A percentile compares a stretch with the other conserved stretches of the same genome.
Conservation (phyloP, 192 early-diverging fungal genomes). For the Piromyces sp. region DNA sequence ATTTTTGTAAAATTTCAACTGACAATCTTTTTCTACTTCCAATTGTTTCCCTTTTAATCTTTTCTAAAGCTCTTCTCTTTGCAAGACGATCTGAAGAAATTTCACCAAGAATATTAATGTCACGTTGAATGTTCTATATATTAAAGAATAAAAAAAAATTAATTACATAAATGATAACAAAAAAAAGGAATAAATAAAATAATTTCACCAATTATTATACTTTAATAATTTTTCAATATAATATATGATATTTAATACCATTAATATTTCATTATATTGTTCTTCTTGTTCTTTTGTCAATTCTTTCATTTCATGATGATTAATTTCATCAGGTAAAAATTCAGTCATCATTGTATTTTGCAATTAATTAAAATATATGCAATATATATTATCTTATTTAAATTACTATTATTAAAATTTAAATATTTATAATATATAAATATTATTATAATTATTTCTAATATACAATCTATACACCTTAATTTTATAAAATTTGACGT, state of each 20-base stretch:
- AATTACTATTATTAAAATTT: too few species aligned
- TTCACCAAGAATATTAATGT: conserved; percentile 28
- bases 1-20: background rate
- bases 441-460: too few species aligned
- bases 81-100: conserved; percentile 17
- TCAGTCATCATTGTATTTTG: background rate
- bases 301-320: background rate
- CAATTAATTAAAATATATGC: too few species aligned
- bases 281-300: background rate
- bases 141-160: too few species aligned
- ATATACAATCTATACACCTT: too few species aligned
- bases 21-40: background rate
- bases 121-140: conserved; percentile 13
- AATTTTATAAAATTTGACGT: too few species aligned
- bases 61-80: conserved; percentile 21
- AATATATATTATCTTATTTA: too few species aligned
- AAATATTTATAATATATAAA: background rate
- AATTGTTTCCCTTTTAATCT: conserved; percentile 18
- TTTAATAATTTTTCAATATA: too few species aligned
- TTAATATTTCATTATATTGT: background rate
- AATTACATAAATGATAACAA: too few species aligned
- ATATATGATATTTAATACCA: too few species aligned
- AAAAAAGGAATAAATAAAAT: too few species aligned
- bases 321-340: background rate
- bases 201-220: too few species aligned